A percentile compares a stretch with the other conserved stretches of the same genome.
Conservation (phyloP, 306 rosid species). For the Castanea mollissima region DNA sequence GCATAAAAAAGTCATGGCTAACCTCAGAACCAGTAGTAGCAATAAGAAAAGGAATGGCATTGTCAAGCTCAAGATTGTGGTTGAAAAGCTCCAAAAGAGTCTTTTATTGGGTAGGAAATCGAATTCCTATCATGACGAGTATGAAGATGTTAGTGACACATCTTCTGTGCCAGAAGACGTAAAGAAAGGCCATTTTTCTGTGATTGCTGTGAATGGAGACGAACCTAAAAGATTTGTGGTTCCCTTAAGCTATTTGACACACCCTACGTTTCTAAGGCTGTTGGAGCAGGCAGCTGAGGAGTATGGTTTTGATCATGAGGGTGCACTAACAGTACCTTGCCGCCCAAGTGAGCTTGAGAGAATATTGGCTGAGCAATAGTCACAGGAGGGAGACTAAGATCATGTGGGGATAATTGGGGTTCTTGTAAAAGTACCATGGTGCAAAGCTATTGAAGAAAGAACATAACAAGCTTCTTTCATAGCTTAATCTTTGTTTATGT, state of each 20-base stretch:
- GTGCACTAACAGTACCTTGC: conserved; percentile 73
- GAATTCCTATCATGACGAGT: neutral
- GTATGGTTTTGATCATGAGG: conserved; percentile 76
- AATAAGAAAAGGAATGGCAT: conserved; percentile 47
- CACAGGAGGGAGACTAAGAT: neutral
- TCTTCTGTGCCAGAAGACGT: conserved; percentile 63
- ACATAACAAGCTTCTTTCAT: neutral
- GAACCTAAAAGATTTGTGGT: conserved; percentile 61
- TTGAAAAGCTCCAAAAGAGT: conserved; percentile 61
- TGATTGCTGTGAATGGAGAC: conserved; percentile 53
- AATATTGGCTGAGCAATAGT: conserved; percentile 49
- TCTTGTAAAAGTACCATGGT: conserved; percentile 31
- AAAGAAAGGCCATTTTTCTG: conserved; percentile 86
- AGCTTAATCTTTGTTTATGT: too few species aligned
- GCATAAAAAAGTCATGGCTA: conserved; percentile 35
- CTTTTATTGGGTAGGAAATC: conserved; percentile 38
- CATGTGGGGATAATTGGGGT: conserved; percentile 20
- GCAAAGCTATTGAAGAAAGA: conserved; percentile 29
- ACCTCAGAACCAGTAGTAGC: conserved; percentile 18
- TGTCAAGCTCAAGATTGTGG: conserved; percentile 52
- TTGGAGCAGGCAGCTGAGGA: conserved; percentile 77
- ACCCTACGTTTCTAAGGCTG: conserved; percentile 57
- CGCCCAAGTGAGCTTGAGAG: conserved; percentile 57
- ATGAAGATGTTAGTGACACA: conserved; percentile 6
- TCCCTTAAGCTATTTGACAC: conserved; percentile 58